Evolutionary conservation across 139 green algal genomes (phyloP).

Genomic region (Asterochloris sp.): DNA sequence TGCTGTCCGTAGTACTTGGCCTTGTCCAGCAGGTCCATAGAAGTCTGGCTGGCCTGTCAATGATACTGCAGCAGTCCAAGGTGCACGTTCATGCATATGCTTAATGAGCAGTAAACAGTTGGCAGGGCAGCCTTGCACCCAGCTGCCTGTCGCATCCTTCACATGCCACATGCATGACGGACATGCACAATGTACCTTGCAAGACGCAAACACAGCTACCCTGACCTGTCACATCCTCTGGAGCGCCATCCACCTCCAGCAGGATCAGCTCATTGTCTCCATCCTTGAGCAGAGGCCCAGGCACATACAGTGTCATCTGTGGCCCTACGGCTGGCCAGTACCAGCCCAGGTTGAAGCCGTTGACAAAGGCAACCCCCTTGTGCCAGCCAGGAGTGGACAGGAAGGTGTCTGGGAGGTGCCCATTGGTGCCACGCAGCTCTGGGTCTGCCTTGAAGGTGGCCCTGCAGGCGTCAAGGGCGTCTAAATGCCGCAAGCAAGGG

Average conservation of each 20-base stretch:
- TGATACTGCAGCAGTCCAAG: too few species aligned
- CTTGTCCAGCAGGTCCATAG: too few species aligned
- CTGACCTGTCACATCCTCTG: constrained; percentile 9
- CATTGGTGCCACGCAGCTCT: background rate
- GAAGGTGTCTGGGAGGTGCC: constrained; percentile 43
- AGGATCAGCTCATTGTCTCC: constrained; percentile 44
- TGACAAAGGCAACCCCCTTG: constrained; percentile 53
- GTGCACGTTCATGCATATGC: too few species aligned
- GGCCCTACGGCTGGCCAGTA: constrained; percentile 35
- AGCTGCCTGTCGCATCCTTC: background rate
- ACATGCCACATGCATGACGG: background rate
- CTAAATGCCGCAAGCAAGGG: background rate
- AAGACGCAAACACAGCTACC: too few species aligned
- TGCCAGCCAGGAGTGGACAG: constrained; percentile 34
- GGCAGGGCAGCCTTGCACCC: too few species aligned
- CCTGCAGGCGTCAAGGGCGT: background rate
- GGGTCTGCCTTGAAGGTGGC: constrained; percentile 1
- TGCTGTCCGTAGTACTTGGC: too few species aligned
- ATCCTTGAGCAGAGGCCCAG: constrained; percentile 33
- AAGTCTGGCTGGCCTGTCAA: too few species aligned
- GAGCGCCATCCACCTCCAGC: constrained; percentile 33
- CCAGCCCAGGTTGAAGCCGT: constrained; percentile 58
- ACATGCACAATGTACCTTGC: background rate
- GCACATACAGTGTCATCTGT: constrained; percentile 53
- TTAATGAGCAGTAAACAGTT: too few species aligned